Conservation (phyloP, 345 rosid species). For the Ricinus communis region DNA sequence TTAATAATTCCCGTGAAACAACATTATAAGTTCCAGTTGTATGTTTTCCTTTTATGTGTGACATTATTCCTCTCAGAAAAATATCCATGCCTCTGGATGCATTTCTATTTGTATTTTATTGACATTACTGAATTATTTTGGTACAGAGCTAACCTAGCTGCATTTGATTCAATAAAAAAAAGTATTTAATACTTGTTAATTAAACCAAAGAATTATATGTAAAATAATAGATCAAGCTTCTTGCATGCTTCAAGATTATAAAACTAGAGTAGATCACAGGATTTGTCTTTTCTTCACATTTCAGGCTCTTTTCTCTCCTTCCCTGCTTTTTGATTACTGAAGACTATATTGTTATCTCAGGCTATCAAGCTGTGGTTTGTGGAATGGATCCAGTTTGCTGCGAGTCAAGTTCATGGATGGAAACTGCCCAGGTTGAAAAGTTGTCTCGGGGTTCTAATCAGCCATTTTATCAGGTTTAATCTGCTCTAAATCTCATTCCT, state of each 20-base stretch:
- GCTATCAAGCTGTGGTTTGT: conserved; percentile 82
- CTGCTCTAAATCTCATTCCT: conserved; percentile 5
- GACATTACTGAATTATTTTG: not conserved
- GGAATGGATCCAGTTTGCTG: conserved; percentile 97
- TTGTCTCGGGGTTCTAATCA: conserved; percentile 69
- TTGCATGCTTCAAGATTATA: not conserved
- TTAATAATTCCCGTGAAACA: not conserved
- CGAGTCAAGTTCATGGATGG: conserved; percentile 90
- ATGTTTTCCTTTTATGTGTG: not conserved
- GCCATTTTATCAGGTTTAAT: conserved; percentile 91
- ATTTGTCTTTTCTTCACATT: not conserved
- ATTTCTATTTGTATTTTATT: not conserved
- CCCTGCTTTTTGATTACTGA: conserved; percentile 4
- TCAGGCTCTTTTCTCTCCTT: not conserved
- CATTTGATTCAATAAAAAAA: not conserved
- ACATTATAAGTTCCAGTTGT: not conserved
- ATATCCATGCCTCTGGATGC: not conserved
- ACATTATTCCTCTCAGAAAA: not conserved
- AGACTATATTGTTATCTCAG: conserved; percentile 32
- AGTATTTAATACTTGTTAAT: not conserved
- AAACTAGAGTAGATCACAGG: not conserved
- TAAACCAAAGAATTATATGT: not conserved
- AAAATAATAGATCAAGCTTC: not conserved
- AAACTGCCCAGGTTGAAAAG: conserved; percentile 73
- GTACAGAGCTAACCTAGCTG: not conserved